phyloP scores from a whole-genome alignment of 1,284 basidiomycete species.

The Irpex rosettiformis region DNA sequence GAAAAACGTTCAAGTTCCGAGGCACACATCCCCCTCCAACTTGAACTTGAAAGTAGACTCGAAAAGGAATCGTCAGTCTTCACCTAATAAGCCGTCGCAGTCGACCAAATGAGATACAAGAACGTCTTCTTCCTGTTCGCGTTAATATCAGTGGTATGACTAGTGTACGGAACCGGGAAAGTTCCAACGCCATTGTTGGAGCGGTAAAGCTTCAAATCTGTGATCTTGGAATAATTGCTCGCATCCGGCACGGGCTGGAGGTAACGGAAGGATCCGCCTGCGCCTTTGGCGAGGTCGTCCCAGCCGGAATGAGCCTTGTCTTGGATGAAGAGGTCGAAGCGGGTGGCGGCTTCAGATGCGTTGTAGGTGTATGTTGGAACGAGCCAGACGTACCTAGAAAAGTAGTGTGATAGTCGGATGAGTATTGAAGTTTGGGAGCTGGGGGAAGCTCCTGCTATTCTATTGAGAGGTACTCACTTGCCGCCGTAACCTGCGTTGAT shows the following conservation, averaged over 20 bases:
- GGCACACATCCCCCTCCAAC: no score
- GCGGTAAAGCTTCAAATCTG: conserved; percentile 9
- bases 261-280: conserved; percentile 12
- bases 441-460: neutral
- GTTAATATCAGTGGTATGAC: conserved; percentile 7
- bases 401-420: neutral
- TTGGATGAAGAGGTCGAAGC: conserved; percentile 13
- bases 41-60: no score
- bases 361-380: conserved; percentile 5
- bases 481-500: conserved; percentile 11
- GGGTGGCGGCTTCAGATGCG: neutral
- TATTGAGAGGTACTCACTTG: conserved; percentile 4
- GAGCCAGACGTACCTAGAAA: conserved; percentile 3
- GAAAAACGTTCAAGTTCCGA: no score
- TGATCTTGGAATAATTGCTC: conserved; percentile 3
- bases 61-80: neutral
- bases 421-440: neutral
- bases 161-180: neutral
- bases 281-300: conserved; percentile 11
- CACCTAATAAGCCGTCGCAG: neutral
- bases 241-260: neutral
- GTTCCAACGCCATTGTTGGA: neutral
- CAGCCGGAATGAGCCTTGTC: neutral
- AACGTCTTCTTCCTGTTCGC: conserved; percentile 1
- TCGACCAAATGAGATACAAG: conserved; percentile 10